Evolutionary conservation across 768 basidiomycete species (phyloP).

Genomic region (Hygrocybe coccinea): DNA sequence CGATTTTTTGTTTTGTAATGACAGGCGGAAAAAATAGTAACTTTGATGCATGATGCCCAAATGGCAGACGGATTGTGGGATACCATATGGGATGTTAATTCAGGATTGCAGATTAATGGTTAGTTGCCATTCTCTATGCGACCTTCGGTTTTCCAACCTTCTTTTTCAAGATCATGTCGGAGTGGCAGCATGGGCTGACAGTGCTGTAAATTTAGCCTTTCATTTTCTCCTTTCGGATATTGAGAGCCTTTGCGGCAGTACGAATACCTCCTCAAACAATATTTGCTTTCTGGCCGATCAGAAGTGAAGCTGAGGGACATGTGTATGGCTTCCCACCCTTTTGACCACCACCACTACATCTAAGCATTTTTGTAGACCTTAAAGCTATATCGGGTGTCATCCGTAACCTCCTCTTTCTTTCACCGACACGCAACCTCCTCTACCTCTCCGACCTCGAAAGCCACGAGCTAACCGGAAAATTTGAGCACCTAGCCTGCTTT

Average conservation of each 20-base stretch:
- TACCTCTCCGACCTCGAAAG: constrained; percentile 51
- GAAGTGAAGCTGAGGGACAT: constrained; percentile 46
- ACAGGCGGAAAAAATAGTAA: not conserved
- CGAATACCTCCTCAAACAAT: constrained; percentile 67
- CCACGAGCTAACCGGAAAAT: constrained; percentile 37
- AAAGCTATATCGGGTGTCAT: constrained; percentile 50
- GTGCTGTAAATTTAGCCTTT: constrained; percentile 29
- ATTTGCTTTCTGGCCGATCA: constrained; percentile 43
- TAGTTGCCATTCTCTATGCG: not conserved
- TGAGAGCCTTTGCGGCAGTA: constrained; percentile 31
- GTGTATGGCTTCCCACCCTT: constrained; percentile 37
- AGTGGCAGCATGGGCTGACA: constrained; percentile 65
- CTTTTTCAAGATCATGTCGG: constrained; percentile 33
- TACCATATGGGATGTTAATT: not conserved
- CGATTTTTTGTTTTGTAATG: too few relatives aligned
- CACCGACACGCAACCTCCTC: constrained; percentile 53
- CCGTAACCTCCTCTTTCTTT: constrained; percentile 52
- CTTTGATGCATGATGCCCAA: not conserved
- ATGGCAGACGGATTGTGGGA: not conserved
- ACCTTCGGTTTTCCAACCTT: not conserved
- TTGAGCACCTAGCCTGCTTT: constrained; percentile 71
- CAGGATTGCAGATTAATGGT: not conserved
- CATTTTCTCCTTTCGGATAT: not conserved
- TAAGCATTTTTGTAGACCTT: constrained; percentile 35
- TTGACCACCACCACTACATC: not conserved